phyloP scores from a whole-genome alignment of 2,329 filamentous ascomycete species.

The Fusarium sp. region DNA sequence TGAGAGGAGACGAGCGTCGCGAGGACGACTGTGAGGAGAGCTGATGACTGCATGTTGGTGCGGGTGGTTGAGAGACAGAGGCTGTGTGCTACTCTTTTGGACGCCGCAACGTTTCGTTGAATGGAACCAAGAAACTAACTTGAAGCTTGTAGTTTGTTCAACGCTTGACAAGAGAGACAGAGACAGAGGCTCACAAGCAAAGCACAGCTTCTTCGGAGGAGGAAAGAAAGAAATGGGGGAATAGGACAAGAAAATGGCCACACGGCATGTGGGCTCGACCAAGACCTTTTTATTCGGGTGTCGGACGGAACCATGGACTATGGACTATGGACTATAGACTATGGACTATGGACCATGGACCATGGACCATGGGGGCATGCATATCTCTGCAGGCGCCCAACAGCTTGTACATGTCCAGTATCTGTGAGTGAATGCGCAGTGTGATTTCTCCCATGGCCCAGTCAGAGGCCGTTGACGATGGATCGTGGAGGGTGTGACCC shows the following conservation, averaged over 20 bases:
- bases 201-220: constrained; percentile 17
- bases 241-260: constrained; percentile 14
- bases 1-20: constrained; percentile 70
- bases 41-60: constrained; percentile 58
- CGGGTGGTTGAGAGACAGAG: neutral
- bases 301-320: too few relatives aligned
- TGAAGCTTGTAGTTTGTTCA: constrained; percentile 10
- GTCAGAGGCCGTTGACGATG: constrained; percentile 41
- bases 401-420: too few relatives aligned
- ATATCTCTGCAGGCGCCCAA: constrained; percentile 40
- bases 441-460: constrained; percentile 43
- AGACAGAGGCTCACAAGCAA: neutral
- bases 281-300: constrained; percentile 34
- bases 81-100: neutral
- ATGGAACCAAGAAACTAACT: constrained; percentile 32
- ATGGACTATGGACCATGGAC: too few relatives aligned
- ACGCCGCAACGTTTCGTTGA: neutral
- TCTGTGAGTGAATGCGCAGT: constrained; percentile 24
- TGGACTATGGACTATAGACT: too few relatives aligned
- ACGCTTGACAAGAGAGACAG: constrained; percentile 22
- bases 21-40: constrained; percentile 53
- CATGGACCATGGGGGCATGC: too few relatives aligned
- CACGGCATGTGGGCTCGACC: constrained; percentile 24
- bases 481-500: constrained; percentile 37
- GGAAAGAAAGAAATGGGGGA: constrained; percentile 12